phyloP scores from a whole-genome alignment of 768 basidiomycete genomes.

The Dacryopinax spathularia region DNA sequence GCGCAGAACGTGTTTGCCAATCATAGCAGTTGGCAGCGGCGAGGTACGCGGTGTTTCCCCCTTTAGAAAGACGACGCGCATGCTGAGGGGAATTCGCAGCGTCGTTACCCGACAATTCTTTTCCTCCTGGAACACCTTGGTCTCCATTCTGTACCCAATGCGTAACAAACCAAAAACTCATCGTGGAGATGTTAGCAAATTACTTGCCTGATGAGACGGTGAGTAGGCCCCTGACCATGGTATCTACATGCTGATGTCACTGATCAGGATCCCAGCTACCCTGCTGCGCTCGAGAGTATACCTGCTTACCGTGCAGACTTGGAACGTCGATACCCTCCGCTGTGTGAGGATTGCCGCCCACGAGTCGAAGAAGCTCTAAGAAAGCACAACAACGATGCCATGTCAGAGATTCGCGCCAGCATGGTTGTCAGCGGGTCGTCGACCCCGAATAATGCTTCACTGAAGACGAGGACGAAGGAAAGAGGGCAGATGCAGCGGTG shows the following conservation, averaged over 20 bases:
- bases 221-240: slow-evolving; percentile 22
- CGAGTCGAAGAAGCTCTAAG: slow-evolving; percentile 70
- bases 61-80: too few species aligned
- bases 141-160: slow-evolving; percentile 66
- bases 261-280: slow-evolving; percentile 59
- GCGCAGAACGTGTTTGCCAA: neutral
- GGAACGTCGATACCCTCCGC: slow-evolving; percentile 71
- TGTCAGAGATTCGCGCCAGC: slow-evolving; percentile 55
- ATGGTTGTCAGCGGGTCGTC: slow-evolving; percentile 50
- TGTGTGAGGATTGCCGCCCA: slow-evolving; percentile 62
- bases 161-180: slow-evolving; percentile 81
- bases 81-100: neutral
- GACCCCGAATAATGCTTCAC: slow-evolving; percentile 35
- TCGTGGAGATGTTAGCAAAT: slow-evolving; percentile 74
- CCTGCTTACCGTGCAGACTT: slow-evolving; percentile 62
- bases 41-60: neutral
- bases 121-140: neutral
- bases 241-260: slow-evolving; percentile 1
- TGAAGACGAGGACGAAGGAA: slow-evolving; percentile 27
- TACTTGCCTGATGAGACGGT: slow-evolving; percentile 74
- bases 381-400: slow-evolving; percentile 66
- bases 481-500: slow-evolving; percentile 27
- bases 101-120: neutral
- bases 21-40: neutral
- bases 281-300: slow-evolving; percentile 43